A percentile compares a stretch with the other conserved stretches of the same genome.
Conservation (phyloP, 345 rosid species). For the Garcia nutans region DNA sequence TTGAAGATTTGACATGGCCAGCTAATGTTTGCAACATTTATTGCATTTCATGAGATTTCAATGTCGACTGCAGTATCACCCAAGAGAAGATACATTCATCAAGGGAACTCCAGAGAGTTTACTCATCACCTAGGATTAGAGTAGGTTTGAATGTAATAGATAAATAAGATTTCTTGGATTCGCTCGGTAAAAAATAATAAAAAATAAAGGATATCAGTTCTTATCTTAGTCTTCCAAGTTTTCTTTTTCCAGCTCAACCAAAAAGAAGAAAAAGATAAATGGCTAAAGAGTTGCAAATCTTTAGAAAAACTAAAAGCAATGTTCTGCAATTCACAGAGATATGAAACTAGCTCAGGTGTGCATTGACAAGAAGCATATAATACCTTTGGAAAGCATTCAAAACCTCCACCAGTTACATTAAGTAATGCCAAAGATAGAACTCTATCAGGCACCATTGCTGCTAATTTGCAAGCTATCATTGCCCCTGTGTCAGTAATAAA, state of each 20-base stretch:
- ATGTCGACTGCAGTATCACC: background rate
- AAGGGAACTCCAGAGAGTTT: background rate
- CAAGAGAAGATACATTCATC: background rate
- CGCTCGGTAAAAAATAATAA: background rate
- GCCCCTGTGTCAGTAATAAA: constrained; percentile 55
- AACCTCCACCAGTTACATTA: constrained; percentile 98
- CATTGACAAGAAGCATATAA: background rate
- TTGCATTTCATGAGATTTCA: background rate
- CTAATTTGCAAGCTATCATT: constrained; percentile 93
- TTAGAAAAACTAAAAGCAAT: no score
- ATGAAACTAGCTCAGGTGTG: background rate
- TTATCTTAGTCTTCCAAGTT: background rate
- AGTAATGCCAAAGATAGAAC: constrained; percentile 82
- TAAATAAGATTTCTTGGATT: background rate
- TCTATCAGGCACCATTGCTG: constrained; percentile 80
- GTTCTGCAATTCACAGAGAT: background rate
- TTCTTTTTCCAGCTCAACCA: background rate
- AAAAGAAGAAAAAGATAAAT: background rate
- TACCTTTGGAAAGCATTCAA: constrained; percentile 93
- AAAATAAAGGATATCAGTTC: background rate
- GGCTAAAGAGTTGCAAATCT: no score
- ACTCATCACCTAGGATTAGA: background rate
- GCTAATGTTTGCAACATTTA: no score
- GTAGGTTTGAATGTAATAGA: background rate
- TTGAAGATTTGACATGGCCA: no score